These are phyloP conservation scores for Triticum timopheevii DNA, from an alignment of 176 grass and related monocot genomes.

Conservation along the genomic window DNA sequence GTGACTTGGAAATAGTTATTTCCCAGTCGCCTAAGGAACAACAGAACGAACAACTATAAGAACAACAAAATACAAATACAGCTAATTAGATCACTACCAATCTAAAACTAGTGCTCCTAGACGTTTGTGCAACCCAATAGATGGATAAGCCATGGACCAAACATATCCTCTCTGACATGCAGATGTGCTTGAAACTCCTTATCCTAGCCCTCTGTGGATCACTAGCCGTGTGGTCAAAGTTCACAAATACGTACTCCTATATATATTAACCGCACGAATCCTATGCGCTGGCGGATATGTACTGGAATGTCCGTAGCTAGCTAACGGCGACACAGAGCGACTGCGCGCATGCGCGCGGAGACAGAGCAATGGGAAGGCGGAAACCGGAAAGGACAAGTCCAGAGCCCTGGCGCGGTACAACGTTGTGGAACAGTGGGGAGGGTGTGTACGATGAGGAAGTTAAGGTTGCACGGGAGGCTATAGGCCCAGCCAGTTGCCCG, in stretches of 20 bases:
- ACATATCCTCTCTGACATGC: too few relatives aligned
- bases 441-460: slow-evolving; percentile 34
- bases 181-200: neutral
- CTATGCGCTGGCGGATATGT: neutral
- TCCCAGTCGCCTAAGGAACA: too few relatives aligned
- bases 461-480: slow-evolving; percentile 42
- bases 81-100: too few relatives aligned
- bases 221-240: neutral
- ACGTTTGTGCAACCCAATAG: too few relatives aligned
- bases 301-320: neutral
- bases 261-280: neutral
- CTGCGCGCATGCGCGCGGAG: neutral
- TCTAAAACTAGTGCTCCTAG: too few relatives aligned
- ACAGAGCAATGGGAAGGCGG: slow-evolving; percentile 26
- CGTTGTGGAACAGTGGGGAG: neutral
- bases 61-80: too few relatives aligned
- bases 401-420: slow-evolving; percentile 22
- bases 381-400: slow-evolving; percentile 51
- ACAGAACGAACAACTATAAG: too few relatives aligned
- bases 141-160: too few relatives aligned
- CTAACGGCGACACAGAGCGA: neutral
- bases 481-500: slow-evolving; percentile 26
- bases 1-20: too few relatives aligned
- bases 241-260: neutral
- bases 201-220: neutral